Percentiles rank a stretch among this genome's conserved stretches.
phyloP scores from a whole-genome alignment of 2,329 filamentous ascomycete genomes.

The Talaromyces sp. region DNA sequence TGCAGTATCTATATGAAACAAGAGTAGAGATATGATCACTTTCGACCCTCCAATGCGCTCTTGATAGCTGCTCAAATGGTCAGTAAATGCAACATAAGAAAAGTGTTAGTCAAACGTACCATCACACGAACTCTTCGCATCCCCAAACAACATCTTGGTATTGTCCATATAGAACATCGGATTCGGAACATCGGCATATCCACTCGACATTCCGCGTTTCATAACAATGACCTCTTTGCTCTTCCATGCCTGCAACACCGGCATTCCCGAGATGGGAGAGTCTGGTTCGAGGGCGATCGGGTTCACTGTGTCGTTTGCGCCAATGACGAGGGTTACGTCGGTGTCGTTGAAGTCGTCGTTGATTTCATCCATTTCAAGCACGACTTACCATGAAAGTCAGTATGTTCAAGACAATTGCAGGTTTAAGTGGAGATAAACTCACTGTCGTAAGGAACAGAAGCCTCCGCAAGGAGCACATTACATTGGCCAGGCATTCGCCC shows the following conservation, averaged over 20 bases:
- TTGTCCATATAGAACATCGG: conserved; percentile 92
- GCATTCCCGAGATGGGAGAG: conserved; percentile 86
- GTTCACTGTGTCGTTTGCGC: conserved; percentile 90
- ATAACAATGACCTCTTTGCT: conserved; percentile 89
- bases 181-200: conserved; percentile 87
- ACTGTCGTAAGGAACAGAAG: conserved; percentile 81
- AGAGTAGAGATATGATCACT: neutral
- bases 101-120: conserved; percentile 49
- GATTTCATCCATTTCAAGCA: conserved; percentile 94
- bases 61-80: conserved; percentile 15
- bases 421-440: conserved; percentile 22
- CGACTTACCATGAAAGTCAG: conserved; percentile 48
- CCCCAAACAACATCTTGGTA: conserved; percentile 88
- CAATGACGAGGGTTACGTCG: conserved; percentile 82
- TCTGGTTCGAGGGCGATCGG: conserved; percentile 82
- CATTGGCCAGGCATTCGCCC: conserved; percentile 92
- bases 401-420: neutral
- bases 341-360: conserved; percentile 87
- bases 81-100: neutral
- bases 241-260: conserved; percentile 89
- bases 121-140: conserved; percentile 80
- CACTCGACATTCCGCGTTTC: conserved; percentile 86
- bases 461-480: conserved; percentile 85
- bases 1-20: neutral
- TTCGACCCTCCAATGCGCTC: conserved; percentile 17